A percentile compares a stretch with the other conserved stretches of the same genome.
Evolutionary conservation across 1,139 yeast genomes (phyloP).

Genomic region (Petasospora fabianii): DNA sequence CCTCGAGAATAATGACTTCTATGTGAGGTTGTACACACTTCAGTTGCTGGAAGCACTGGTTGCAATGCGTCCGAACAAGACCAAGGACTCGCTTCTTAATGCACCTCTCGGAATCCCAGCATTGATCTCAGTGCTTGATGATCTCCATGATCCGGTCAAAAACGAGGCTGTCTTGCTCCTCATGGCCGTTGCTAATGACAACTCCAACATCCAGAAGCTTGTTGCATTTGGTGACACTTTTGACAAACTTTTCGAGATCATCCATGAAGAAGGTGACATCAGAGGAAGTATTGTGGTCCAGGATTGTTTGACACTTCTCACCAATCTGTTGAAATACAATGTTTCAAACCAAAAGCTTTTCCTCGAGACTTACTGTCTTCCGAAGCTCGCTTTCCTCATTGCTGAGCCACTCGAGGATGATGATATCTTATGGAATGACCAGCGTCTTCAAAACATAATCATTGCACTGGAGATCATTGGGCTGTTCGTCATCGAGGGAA

Average conservation of each 20-base stretch:
- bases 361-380: constrained; percentile 77
- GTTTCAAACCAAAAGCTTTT: constrained; percentile 89
- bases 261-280: constrained; percentile 85
- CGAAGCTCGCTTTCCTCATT: constrained; percentile 57
- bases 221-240: constrained; percentile 95
- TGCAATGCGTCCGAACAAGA: constrained; percentile 67
- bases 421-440: constrained; percentile 64
- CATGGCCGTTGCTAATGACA: constrained; percentile 77
- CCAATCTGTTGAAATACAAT: constrained; percentile 73
- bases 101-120: constrained; percentile 80
- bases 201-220: constrained; percentile 83
- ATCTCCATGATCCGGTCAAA: constrained; percentile 80
- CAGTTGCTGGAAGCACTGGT: constrained; percentile 84
- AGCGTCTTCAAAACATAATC: constrained; percentile 60
- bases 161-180: constrained; percentile 84
- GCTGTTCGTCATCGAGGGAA: constrained; percentile 71
- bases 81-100: constrained; percentile 69
- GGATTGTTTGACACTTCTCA: constrained; percentile 76
- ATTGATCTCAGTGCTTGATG: constrained; percentile 65
- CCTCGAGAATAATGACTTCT: constrained; percentile 60
- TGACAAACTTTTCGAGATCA: constrained; percentile 71
- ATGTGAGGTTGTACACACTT: constrained; percentile 71
- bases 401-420: constrained; percentile 54
- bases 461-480: constrained; percentile 71
- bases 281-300: constrained; percentile 88